Evolutionary conservation across 768 basidiomycete genomes (phyloP), one percentile per base, ranked within the genome.

Genomic region (Psilocybe tampanensis): DNA sequence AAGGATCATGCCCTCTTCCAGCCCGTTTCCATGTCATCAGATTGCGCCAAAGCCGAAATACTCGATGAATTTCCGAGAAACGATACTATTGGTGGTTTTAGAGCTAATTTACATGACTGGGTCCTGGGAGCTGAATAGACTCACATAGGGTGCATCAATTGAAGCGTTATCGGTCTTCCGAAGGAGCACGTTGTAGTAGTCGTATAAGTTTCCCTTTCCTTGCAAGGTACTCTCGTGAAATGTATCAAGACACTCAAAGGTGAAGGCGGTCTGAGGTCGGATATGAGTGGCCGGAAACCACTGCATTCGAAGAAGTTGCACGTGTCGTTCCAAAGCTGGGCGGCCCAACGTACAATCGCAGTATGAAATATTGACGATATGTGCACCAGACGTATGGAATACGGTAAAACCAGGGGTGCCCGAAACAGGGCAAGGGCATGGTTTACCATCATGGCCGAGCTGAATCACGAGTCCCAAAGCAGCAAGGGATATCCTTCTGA

Each of bases 171-270:
- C 54, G 0, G 23, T 39, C 2, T 12, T 17, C 3, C 22, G 49
- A 6, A 62, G 44, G 2, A 62, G 13, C 9, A 22, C 32, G 24
- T 59, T 23, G 24, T 62, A 62, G 24, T 36, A 62, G 24, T 62
- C 54, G 15, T 58, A 62, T 0, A 58, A 44, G 2, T 32, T 55
- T 6, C 19, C 22, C 22, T 62, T 62, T 2, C 54, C 51, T 24
- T 62, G 57, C 11, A 62, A 15, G 6, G 54, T 47, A 3, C 34
- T 8, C n/a, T 47, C 9, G n/a, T 55, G 54, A 21, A 47, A 54
- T 2, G 22, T 55, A 1, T 52, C 48, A 2, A 62, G 54, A 19
- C 32, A 47, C 9, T 62, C 49, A 17, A 62, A 59, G 7, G 60
- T 62, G 39, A 62, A 62, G 1, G 44, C 57, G 2, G 60, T 55